Base-by-base conservation (phyloP, 2,329 filamentous ascomycete species). In the Aspergillus melleus region DNA sequence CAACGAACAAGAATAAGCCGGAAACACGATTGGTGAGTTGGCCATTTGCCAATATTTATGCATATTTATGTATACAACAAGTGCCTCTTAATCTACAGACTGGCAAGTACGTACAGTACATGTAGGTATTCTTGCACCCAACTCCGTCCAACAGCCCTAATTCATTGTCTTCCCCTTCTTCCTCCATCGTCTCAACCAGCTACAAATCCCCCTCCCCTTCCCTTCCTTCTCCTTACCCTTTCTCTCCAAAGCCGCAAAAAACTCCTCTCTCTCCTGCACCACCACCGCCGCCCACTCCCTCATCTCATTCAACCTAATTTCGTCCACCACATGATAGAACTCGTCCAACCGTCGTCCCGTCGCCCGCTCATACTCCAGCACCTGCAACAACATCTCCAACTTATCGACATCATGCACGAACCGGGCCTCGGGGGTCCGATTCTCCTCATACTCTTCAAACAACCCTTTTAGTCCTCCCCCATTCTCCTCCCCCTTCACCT, bases 321-420 rank as follows among this genome's bases (percentile, higher is more conserved):
- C 86, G 52, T 80, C 83, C 9, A 90, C 85, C 2, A 97, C 94
- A 72, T 90, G 89, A 0, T 87, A 84, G 67, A 99, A 98, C 79
- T 98, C 95, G 55, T 89, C 86, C 54, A 99, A 79, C 74, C 98
- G 92, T 44, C 92, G 75, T 64, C 87, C 54, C 86, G 82, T 12
- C 83, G 79, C 68, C 90, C 36, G 88, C 84, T 99, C 95, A 72
- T 99, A 99, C 77, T 99, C 95, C 30, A 96, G 81, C 90, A 97
- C 97, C 80, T 99, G 95, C 71, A 96, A 79, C 62, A 99, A 78
- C 66, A 99, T 81, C 79, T 99, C 95, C 75, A 99, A 87, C 86
- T 98, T 98, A 78, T 99, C 95, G 60, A 99, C 86, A 74, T 99
- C 95, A 75, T 99, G 95, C 49, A 99, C 95, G 64, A 94, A 98